Conservation (phyloP, 768 basidiomycete species). For the Suillus alpinus region DNA sequence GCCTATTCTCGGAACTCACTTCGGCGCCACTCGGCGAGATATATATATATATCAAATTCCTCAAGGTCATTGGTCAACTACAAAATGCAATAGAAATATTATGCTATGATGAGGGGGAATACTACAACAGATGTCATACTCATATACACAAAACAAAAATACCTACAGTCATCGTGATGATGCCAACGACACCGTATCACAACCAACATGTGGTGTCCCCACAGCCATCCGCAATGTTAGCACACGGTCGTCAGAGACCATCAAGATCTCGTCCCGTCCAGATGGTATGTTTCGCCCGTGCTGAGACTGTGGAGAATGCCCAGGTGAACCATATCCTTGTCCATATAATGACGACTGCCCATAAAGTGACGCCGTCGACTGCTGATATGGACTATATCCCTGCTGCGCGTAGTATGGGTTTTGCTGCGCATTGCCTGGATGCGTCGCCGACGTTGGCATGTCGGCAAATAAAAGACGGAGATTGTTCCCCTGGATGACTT, state of each 20-base stretch:
- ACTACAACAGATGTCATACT: conserved; percentile 13
- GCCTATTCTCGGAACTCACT: not conserved
- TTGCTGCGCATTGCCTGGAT: conserved; percentile 42
- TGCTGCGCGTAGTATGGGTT: conserved; percentile 32
- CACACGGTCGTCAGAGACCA: conserved; percentile 87
- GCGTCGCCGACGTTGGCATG: conserved; percentile 82
- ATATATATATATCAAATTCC: not conserved
- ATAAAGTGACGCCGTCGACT: conserved; percentile 15
- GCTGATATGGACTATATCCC: conserved; percentile 33
- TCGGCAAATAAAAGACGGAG: conserved; percentile 91
- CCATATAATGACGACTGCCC: conserved; percentile 20
- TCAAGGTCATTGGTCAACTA: not conserved
- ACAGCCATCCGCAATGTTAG: conserved; percentile 60
- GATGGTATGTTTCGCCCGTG: conserved; percentile 47
- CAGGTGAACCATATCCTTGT: conserved; percentile 27
- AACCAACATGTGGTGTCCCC: conserved; percentile 12
- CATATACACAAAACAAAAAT: conserved; percentile 6
- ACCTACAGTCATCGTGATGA: conserved; percentile 17
- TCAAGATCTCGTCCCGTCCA: conserved; percentile 80
- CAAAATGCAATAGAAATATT: conserved; percentile 27
- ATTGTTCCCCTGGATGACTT: conserved; percentile 93
- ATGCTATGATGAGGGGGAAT: conserved; percentile 14
- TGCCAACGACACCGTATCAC: conserved; percentile 12
- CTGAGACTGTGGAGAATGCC: conserved; percentile 36
- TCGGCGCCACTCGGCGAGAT: not conserved